Percentiles rank a stretch among this genome's conserved stretches.
Conservation (phyloP, 177 flowering plant species). For the Vitis hybrid region DNA sequence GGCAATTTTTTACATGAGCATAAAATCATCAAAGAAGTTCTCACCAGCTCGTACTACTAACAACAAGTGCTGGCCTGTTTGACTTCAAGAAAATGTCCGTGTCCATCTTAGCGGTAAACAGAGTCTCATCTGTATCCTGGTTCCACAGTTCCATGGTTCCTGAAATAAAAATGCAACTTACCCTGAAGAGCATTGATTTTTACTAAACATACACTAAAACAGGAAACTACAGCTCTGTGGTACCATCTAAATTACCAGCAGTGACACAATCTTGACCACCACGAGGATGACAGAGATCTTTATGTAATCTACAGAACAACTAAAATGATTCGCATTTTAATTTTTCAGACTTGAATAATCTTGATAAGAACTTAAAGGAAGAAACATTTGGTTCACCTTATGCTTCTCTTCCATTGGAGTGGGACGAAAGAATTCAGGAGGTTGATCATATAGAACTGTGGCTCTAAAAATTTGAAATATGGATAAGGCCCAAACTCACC, state of each 20-base stretch:
- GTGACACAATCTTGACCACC: conserved; percentile 65
- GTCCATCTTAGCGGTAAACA: conserved; percentile 53
- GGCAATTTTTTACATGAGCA: neutral
- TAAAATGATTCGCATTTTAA: conserved; percentile 21
- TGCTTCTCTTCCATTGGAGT: conserved; percentile 84
- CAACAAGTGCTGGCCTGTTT: conserved; percentile 86
- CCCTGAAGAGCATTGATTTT: neutral
- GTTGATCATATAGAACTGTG: conserved; percentile 92
- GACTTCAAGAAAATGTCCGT: conserved; percentile 45
- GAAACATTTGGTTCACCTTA: conserved; percentile 43
- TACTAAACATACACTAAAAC: neutral
- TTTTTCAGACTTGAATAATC: neutral
- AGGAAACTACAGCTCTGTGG: neutral
- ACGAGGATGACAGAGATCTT: conserved; percentile 34
- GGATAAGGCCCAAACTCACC: neutral
- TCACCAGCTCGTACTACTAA: conserved; percentile 98
- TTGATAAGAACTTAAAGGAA: neutral
- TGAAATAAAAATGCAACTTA: conserved; percentile 14
- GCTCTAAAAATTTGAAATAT: conserved; percentile 53
- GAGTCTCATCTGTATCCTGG: conserved; percentile 31
- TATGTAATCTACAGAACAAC: conserved; percentile 75
- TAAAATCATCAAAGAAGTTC: conserved; percentile 15
- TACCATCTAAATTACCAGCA: conserved; percentile 46
- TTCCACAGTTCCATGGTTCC: conserved; percentile 21
- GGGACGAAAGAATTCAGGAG: conserved; percentile 91